phyloP scores from a whole-genome alignment of 148 eudicot species.

The Mesembryanthemum crystallinum region DNA sequence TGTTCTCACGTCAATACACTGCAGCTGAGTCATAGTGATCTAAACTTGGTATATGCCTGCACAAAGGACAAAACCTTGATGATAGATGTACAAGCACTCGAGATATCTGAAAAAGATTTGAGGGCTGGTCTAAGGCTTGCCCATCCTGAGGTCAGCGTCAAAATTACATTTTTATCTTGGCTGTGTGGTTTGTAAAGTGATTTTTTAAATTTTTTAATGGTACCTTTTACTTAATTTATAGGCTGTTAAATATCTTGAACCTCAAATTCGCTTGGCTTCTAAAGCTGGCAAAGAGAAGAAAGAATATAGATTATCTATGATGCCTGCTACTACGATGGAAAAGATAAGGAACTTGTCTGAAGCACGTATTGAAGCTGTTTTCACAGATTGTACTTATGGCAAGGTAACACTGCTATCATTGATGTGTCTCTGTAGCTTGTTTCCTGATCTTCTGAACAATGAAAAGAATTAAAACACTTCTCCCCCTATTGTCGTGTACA shows the following conservation, averaged over 20 bases:
- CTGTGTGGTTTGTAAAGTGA: slow-evolving; percentile 1
- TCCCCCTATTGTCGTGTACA: not conserved
- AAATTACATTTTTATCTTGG: slow-evolving; percentile 3
- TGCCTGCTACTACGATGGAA: slow-evolving; percentile 70
- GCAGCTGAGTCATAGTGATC: slow-evolving; percentile 91
- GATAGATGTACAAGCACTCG: slow-evolving; percentile 97
- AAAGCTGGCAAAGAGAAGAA: slow-evolving; percentile 84
- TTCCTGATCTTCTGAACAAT: not conserved
- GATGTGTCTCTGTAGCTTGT: not conserved
- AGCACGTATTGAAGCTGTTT: slow-evolving; percentile 78
- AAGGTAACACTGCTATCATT: slow-evolving; percentile 39
- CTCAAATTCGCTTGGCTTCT: slow-evolving; percentile 88
- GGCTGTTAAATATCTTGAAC: slow-evolving; percentile 93
- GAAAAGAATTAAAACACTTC: not conserved
- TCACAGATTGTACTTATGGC: slow-evolving; percentile 87
- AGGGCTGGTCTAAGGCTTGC: slow-evolving; percentile 85
- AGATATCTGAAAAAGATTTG: slow-evolving; percentile 85
- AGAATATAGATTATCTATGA: slow-evolving; percentile 78
- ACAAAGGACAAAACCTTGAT: slow-evolving; percentile 91
- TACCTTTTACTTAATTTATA: slow-evolving; percentile 29
- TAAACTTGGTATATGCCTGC: slow-evolving; percentile 95
- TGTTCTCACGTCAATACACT: slow-evolving; percentile 6
- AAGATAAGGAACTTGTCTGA: slow-evolving; percentile 68
- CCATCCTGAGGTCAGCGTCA: slow-evolving; percentile 72
- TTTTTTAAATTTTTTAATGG: slow-evolving; percentile 6